Evolutionary conservation across 75 land plant species (phyloP).

Genomic region (Isoetes taiwanensis): DNA sequence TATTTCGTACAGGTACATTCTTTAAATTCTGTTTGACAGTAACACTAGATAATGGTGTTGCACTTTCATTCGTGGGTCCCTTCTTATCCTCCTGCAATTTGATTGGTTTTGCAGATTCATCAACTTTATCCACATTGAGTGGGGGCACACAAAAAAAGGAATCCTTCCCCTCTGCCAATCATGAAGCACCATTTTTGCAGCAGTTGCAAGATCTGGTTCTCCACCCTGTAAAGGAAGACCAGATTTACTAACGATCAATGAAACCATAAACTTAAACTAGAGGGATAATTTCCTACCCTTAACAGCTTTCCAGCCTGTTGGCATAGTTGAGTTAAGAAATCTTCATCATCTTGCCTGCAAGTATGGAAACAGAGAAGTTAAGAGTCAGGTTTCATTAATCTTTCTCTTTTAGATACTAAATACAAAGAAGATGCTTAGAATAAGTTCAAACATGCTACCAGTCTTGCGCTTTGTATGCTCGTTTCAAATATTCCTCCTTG

Average conservation of each 20-base stretch:
- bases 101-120: too few species aligned
- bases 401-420: neutral
- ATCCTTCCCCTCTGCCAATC: constrained; percentile 6
- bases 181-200: constrained; percentile 3
- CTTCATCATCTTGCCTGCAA: neutral
- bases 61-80: too few species aligned
- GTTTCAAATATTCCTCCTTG: neutral
- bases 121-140: too few species aligned
- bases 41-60: too few species aligned
- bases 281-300: neutral
- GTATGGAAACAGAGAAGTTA: neutral
- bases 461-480: constrained; percentile 5
- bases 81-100: too few species aligned
- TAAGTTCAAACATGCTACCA: too few species aligned
- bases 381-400: neutral
- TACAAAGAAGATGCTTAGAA: neutral
- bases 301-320: neutral
- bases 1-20: too few species aligned
- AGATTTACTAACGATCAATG: too few species aligned
- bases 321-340: neutral
- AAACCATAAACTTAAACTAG: too few species aligned
- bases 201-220: constrained; percentile 4
- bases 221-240: constrained; percentile 4
- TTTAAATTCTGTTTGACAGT: too few species aligned
- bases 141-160: neutral